These are phyloP conservation scores for Trypanosoma lewisi DNA, from an alignment of 208 protist species.

Conservation along the genomic window DNA sequence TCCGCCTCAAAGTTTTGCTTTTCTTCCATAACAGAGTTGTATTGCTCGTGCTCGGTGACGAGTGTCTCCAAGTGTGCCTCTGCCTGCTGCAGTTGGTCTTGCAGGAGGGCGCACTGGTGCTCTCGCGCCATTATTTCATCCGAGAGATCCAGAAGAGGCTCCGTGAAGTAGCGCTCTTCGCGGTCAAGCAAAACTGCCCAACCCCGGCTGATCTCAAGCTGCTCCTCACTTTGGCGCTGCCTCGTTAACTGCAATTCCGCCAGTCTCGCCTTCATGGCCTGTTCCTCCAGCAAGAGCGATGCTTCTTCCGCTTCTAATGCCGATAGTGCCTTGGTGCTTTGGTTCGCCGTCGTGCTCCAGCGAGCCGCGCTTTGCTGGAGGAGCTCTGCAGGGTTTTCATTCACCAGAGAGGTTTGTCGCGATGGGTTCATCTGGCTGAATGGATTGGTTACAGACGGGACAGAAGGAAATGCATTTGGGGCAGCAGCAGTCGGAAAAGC, in stretches of 20 bases:
- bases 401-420: constrained; percentile 2
- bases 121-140: constrained; percentile 43
- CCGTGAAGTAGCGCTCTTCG: constrained; percentile 76
- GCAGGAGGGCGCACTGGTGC: constrained; percentile 45
- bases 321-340: not conserved
- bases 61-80: constrained; percentile 35
- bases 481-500: not conserved
- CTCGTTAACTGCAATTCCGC: constrained; percentile 39
- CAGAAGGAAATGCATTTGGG: constrained; percentile 4
- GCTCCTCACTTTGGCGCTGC: constrained; percentile 48
- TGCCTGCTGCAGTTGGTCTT: constrained; percentile 40
- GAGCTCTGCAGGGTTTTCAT: constrained; percentile 22
- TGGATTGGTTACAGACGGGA: constrained; percentile 9
- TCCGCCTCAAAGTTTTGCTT: constrained; percentile 38
- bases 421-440: constrained; percentile 1
- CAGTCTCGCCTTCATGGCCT: constrained; percentile 34
- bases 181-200: constrained; percentile 63
- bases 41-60: constrained; percentile 31
- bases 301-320: constrained; percentile 42
- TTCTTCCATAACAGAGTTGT: constrained; percentile 41
- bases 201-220: constrained; percentile 51
- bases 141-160: constrained; percentile 47
- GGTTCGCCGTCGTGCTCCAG: constrained; percentile 29
- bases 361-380: constrained; percentile 30
- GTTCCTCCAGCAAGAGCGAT: constrained; percentile 44